Percentiles rank a stretch among this genome's conserved stretches.
Evolutionary conservation across 2,329 filamentous ascomycete genomes (phyloP).

Genomic region (Paecilomyces fulvus): DNA sequence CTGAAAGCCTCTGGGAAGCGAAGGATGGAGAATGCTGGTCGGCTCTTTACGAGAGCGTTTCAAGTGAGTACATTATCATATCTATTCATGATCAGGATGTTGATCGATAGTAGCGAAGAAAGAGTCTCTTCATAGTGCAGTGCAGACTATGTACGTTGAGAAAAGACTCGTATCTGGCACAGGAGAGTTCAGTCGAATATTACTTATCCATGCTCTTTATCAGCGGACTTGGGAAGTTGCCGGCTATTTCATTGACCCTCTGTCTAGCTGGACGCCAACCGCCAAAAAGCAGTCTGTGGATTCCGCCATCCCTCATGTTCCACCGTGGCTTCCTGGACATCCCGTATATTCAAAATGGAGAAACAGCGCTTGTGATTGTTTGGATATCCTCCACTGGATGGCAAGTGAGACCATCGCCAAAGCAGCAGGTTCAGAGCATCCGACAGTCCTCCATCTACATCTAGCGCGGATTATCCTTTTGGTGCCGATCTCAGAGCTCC

Average conservation of each 20-base stretch:
- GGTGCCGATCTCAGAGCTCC: conserved; percentile 41
- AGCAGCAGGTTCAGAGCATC: conserved; percentile 44
- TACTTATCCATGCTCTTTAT: conserved; percentile 45
- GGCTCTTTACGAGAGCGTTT: conserved; percentile 12
- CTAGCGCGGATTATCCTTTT: conserved; percentile 46
- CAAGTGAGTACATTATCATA: conserved; percentile 10
- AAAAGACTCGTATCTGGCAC: conserved; percentile 37
- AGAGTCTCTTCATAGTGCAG: conserved; percentile 33
- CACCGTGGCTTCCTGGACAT: conserved; percentile 41
- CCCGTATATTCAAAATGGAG: conserved; percentile 40
- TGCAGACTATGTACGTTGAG: conserved; percentile 42
- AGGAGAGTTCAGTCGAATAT: conserved; percentile 42
- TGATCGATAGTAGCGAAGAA: conserved; percentile 10
- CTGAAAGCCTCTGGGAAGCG: conserved; percentile 35
- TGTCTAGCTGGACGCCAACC: conserved; percentile 40
- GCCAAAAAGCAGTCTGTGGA: conserved; percentile 30
- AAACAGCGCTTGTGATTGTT: conserved; percentile 35
- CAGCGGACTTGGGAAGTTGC: conserved; percentile 43
- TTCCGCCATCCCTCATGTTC: conserved; percentile 24
- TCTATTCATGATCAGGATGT: not conserved
- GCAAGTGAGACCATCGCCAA: conserved; percentile 46
- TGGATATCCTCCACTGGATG: conserved; percentile 52
- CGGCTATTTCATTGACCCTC: conserved; percentile 35
- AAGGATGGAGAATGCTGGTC: conserved; percentile 25
- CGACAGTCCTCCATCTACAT: conserved; percentile 49